Evolutionary conservation across 768 basidiomycete species (phyloP).

Genomic region (Serpula lacrymans): DNA sequence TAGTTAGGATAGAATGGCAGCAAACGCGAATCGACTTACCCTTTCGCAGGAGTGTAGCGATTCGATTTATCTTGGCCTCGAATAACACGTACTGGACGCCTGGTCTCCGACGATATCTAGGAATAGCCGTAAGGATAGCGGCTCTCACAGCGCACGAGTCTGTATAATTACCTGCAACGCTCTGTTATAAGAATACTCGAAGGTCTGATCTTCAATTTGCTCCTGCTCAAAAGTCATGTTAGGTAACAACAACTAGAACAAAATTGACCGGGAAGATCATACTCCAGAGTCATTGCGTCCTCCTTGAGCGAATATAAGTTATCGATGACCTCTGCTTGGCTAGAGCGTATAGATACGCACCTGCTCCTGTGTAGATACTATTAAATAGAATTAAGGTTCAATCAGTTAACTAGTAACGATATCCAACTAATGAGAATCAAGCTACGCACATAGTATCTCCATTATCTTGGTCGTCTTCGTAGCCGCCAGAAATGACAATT

Average conservation of each 20-base stretch:
- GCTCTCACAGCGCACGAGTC: neutral
- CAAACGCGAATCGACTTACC: conserved; percentile 13
- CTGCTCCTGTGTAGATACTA: conserved; percentile 35
- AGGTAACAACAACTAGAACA: neutral
- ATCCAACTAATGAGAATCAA: neutral
- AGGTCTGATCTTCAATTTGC: conserved; percentile 20
- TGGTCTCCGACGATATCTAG: conserved; percentile 27
- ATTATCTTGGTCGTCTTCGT: conserved; percentile 37
- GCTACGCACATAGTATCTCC: conserved; percentile 35
- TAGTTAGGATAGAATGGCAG: neutral
- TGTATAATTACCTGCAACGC: conserved; percentile 13
- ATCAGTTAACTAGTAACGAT: conserved; percentile 3
- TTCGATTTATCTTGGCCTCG: conserved; percentile 23
- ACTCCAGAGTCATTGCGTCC: conserved; percentile 19
- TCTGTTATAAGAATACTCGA: conserved; percentile 17
- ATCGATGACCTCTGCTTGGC: neutral
- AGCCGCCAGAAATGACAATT: conserved; percentile 39
- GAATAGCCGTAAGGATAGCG: neutral
- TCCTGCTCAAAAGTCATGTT: conserved; percentile 11
- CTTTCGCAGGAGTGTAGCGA: conserved; percentile 16
- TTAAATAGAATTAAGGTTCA: neutral
- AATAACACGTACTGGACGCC: conserved; percentile 34
- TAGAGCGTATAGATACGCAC: conserved; percentile 6
- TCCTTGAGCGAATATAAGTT: conserved; percentile 10
- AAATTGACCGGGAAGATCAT: conserved; percentile 1